Evolutionary conservation across 352 stramenopile genomes (phyloP).

Genomic region (Pythium aquatile): DNA sequence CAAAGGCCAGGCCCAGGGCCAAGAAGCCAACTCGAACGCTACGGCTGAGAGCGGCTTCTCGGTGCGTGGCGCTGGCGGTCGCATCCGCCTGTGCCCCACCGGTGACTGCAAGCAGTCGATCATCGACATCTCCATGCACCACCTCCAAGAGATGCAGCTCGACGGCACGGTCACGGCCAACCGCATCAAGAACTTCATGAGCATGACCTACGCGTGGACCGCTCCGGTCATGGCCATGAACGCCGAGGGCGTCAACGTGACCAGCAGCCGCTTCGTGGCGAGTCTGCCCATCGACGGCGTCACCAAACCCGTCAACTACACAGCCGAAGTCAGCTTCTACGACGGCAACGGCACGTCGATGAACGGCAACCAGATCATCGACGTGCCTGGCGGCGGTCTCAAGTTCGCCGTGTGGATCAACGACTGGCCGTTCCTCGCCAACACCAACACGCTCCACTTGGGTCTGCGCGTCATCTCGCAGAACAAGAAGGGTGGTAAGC

Average conservation of each 20-base stretch:
- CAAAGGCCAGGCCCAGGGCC: neutral
- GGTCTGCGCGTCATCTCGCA: conserved; percentile 34
- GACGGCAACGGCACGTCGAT: conserved; percentile 26
- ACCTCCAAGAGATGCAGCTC: neutral
- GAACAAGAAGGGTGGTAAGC: conserved; percentile 23
- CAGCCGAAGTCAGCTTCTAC: conserved; percentile 32
- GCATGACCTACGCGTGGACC: neutral
- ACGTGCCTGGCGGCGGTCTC: conserved; percentile 35
- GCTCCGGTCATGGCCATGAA: neutral
- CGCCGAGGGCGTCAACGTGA: neutral
- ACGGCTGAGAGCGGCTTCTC: neutral
- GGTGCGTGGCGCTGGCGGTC: neutral
- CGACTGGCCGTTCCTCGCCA: conserved; percentile 29
- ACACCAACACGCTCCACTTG: conserved; percentile 31
- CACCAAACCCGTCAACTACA: conserved; percentile 33
- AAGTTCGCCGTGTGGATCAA: conserved; percentile 44
- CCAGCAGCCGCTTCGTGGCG: neutral
- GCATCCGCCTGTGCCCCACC: neutral
- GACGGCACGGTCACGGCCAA: neutral
- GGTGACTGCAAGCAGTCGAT: neutral
- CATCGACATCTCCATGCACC: neutral
- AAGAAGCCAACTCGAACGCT: neutral
- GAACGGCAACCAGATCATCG: conserved; percentile 35
- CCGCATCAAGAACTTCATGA: neutral
- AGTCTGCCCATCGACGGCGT: neutral